Evolutionary conservation across 139 green algal species (phyloP).

Genomic region (Chlamydomonas asymmetrica): DNA sequence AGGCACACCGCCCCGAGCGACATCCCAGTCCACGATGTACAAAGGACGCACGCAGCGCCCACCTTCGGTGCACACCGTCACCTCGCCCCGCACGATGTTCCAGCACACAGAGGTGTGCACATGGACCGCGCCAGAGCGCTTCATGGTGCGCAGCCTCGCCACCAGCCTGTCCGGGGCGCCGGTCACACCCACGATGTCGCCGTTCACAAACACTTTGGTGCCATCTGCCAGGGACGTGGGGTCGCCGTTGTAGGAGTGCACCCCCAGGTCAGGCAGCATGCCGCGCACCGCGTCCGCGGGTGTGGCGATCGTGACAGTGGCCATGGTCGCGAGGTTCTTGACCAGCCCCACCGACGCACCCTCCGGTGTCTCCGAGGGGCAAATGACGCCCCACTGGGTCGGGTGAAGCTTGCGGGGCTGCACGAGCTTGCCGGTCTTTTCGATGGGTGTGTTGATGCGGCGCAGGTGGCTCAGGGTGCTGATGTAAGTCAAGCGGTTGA

Average conservation of each 20-base stretch:
- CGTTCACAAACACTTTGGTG: slow-evolving; percentile 66
- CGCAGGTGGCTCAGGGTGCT: slow-evolving; percentile 63
- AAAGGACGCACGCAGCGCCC: slow-evolving; percentile 23
- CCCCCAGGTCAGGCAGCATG: background rate
- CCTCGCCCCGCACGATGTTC: background rate
- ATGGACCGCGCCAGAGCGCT: background rate
- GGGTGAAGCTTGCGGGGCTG: slow-evolving; percentile 78
- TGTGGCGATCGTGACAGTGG: background rate
- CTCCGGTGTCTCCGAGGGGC: slow-evolving; percentile 79
- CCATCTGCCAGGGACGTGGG: background rate
- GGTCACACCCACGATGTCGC: slow-evolving; percentile 17
- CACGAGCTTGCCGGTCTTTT: slow-evolving; percentile 40
- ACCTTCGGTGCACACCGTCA: slow-evolving; percentile 7
- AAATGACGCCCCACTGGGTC: slow-evolving; percentile 93
- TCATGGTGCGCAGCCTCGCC: background rate
- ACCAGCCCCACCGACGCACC: slow-evolving; percentile 58
- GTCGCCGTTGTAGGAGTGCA: background rate
- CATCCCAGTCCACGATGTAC: slow-evolving; percentile 51
- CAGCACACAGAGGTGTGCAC: background rate
- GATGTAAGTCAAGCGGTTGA: slow-evolving; percentile 63
- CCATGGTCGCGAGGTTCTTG: slow-evolving; percentile 70
- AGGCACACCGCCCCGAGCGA: too few relatives aligned
- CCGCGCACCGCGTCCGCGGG: background rate
- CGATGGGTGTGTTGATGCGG: slow-evolving; percentile 67
- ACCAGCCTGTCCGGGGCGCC: background rate